Evolutionary conservation across 176 grass and related monocot species (phyloP), one percentile per base, ranked within the genome.

Genomic region (Rhipidocladum racemiflorum): DNA sequence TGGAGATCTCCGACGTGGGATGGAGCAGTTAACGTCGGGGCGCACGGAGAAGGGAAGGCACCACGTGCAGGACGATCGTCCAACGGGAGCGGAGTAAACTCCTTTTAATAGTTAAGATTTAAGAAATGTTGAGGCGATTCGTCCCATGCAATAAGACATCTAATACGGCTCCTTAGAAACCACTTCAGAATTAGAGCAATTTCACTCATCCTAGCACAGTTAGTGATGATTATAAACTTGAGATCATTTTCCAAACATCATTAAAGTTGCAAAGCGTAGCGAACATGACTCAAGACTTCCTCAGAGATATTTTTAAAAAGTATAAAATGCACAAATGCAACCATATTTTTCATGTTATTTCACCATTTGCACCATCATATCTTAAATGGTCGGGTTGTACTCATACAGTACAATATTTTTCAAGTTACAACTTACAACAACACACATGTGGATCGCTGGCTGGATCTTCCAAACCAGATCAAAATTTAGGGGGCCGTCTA

Each of bases 391-490:
- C 17, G 28, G 36, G 76, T 62, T 29, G 45, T 80, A 85, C 51
- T 65, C 70, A 5, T 84, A 86, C 59, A 78, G 72, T 86, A 86
- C 83, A 86, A 77, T 79, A 77, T 55, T 40, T 74, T 74, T 65
- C 18, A n/a, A 73, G 29, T 81, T 78, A 72, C 91, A 84, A 69
- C 83, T 81, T 74, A 61, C 84, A 89, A 77, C 75, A 92, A 24
- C 61, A 74, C 55, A 78, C 23, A 67, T 43, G 34, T 75, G 50
- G 64, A 76, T 67, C 56, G 65, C 27, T 16, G 55, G 75, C 83
- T 53, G 53, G 63, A 78, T 80, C 63, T 76, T 74, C 21, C 72
- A 79, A 96, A 35, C 40, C 21, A 70, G 82, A 78, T 42, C 82
- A 88, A 86, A 90, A 95, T 78, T 85, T 79, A 82, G 21, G 45